Evolutionary conservation across 2,329 filamentous ascomycete genomes (phyloP), one percentile per base, ranked within the genome.

Genomic region (Pseudofabraea citricarpa): DNA sequence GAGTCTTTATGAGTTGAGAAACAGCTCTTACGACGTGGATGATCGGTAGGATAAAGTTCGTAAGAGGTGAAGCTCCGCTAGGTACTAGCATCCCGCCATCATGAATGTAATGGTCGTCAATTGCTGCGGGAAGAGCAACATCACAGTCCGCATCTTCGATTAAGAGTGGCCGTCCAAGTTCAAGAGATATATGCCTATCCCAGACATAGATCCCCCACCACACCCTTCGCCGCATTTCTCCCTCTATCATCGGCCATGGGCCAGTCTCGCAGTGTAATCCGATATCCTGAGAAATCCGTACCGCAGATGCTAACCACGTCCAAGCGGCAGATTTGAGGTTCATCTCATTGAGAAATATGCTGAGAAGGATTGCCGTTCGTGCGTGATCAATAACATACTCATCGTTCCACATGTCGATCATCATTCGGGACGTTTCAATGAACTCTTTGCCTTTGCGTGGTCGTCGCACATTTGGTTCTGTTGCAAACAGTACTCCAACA

Each of bases 181-280:
- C 90, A 10, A 95, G 71, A 0, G 89, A 83, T 39, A 94, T 69
- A 20, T 87, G 76, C 49, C 90, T 81, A 66, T 98, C 93, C 68
- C 90, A 81, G 35, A 89, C 80, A 65, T 97, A 97, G 44, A 95
- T 79, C 12, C 87, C 81, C 90, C 93, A 98, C 91, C 91, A 98
- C 2, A 93, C 79, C 43, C 90, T 77, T 48, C 87, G 81, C 43
- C 90, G 81, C 80, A 91, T 90, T 64, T 97, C 91, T 9, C 79
- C 79, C 56, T 95, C 90, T 12, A 95, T 71, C 1, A 81, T 73
- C 2, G 85, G 76, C 74, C 84, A 89, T 1, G 82, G 75, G 0
- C 83, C 84, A 1, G 79, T 78, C 56, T 95, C 87, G 6, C 78
- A 70, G 56, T 96, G 84, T 8, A 97, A 71, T 0, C 87, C 87